A percentile compares a stretch with the other conserved stretches of the same genome.
phyloP scores from a whole-genome alignment of 139 green algal species.

The Chlamydomonas sp. region DNA sequence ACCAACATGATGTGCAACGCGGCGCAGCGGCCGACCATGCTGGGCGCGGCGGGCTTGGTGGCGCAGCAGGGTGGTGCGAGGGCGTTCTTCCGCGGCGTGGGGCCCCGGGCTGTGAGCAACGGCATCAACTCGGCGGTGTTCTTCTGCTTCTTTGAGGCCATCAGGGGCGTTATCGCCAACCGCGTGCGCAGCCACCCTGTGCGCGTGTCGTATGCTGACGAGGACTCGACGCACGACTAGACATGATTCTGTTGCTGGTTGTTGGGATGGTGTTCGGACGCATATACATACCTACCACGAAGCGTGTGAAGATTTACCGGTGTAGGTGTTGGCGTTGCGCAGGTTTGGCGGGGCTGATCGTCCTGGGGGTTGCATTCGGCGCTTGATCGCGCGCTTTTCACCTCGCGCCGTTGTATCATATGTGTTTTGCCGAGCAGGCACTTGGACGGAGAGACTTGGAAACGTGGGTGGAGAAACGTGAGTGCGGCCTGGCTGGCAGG shows the following conservation, averaged over 20 bases:
- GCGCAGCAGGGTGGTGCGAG: slow-evolving; percentile 37
- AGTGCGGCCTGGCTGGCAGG: no score
- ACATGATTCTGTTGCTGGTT: not conserved
- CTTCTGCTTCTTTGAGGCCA: slow-evolving; percentile 87
- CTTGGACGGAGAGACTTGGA: no score
- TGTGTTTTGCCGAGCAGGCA: no score
- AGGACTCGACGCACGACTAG: not conserved
- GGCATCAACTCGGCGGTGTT: slow-evolving; percentile 91
- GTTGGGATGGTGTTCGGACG: no score
- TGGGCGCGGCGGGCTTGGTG: not conserved
- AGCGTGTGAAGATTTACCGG: no score
- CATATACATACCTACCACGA: no score
- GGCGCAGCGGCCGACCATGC: slow-evolving; percentile 68
- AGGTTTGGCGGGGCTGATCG: no score
- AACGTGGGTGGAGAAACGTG: no score
- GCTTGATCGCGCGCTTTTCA: no score
- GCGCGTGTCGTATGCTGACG: not conserved
- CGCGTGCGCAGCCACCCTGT: slow-evolving; percentile 21
- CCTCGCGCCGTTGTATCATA: no score
- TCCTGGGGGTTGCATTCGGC: no score
- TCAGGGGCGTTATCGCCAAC: slow-evolving; percentile 53
- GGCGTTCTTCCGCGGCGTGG: slow-evolving; percentile 77
- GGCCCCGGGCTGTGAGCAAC: slow-evolving; percentile 75
- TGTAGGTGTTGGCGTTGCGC: no score
- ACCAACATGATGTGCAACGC: slow-evolving; percentile 92